A percentile compares a stretch with the other conserved stretches of the same genome.
Evolutionary conservation across 2,329 filamentous ascomycete genomes (phyloP).

Genomic region (Mycocentrospora acerina): DNA sequence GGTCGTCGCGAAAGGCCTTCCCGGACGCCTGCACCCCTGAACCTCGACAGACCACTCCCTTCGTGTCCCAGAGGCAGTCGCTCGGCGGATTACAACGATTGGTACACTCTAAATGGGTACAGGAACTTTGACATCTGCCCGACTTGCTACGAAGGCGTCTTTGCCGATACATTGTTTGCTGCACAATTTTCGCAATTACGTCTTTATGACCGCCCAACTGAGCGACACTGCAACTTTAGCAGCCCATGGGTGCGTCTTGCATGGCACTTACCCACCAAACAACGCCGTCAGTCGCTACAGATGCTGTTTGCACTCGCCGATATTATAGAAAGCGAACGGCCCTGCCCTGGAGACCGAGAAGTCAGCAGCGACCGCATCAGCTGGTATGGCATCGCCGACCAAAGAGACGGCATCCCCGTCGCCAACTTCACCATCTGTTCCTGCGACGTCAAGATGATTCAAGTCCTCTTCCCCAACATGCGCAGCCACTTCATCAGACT

Average conservation of each 20-base stretch:
- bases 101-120: conserved; percentile 74
- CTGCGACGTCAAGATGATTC: conserved; percentile 70
- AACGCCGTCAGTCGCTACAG: conserved; percentile 64
- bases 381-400: conserved; percentile 78
- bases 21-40: conserved; percentile 10
- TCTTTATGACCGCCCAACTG: conserved; percentile 57
- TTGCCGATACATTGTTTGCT: conserved; percentile 67
- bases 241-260: conserved; percentile 81
- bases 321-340: conserved; percentile 57
- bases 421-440: conserved; percentile 74
- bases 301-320: conserved; percentile 70
- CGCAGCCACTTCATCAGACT: conserved; percentile 62
- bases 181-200: conserved; percentile 65
- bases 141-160: conserved; percentile 71
- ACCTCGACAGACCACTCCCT: conserved; percentile 41
- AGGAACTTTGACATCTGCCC: conserved; percentile 80
- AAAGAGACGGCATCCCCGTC: conserved; percentile 63
- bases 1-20: conserved; percentile 20
- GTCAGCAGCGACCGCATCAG: conserved; percentile 52
- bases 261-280: conserved; percentile 76
- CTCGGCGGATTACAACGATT: conserved; percentile 68
- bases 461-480: conserved; percentile 72
- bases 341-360: conserved; percentile 61
- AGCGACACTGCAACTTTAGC: conserved; percentile 76
- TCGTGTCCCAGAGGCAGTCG: conserved; percentile 68